These are phyloP conservation scores for Hansenula lynferdii DNA, from an alignment of 1,139 yeast genomes.

Conservation along the genomic window DNA sequence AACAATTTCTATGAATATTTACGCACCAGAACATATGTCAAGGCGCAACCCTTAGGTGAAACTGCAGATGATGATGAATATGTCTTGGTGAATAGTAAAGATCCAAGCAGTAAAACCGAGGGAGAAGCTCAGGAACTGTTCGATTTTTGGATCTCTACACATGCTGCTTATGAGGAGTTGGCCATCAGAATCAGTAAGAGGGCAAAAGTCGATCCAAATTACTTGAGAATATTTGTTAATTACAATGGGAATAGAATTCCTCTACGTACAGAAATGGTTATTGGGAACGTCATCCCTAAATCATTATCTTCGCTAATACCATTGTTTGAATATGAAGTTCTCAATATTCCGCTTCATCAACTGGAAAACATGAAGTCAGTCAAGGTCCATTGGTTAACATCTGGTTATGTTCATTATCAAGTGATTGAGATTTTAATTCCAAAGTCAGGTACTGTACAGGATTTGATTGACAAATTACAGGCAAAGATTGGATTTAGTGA, in stretches of 20 bases:
- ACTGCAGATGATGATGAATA: constrained; percentile 47
- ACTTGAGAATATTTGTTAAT: constrained; percentile 60
- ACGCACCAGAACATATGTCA: constrained; percentile 60
- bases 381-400: constrained; percentile 58
- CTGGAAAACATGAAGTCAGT: constrained; percentile 71
- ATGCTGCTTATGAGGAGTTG: constrained; percentile 53
- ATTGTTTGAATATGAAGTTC: constrained; percentile 66
- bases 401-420: constrained; percentile 60
- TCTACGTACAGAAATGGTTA: constrained; percentile 28
- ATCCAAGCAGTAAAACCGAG: constrained; percentile 15
- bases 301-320: constrained; percentile 45
- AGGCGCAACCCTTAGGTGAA: constrained; percentile 43
- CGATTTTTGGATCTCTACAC: constrained; percentile 68
- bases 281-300: constrained; percentile 40
- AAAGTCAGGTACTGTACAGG: constrained; percentile 50
- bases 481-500: constrained; percentile 49
- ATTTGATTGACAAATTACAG: constrained; percentile 52
- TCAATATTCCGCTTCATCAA: constrained; percentile 70
- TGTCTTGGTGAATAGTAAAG: constrained; percentile 32
- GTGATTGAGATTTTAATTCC: constrained; percentile 68
- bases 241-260: constrained; percentile 48
- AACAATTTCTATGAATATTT: constrained; percentile 59
- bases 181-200: constrained; percentile 52
- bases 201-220: constrained; percentile 53
- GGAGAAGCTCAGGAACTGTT: constrained; percentile 24